Percentiles rank a stretch among this genome's conserved stretches.
These are phyloP conservation scores for Ceratocystis variospora DNA, from an alignment of 2,329 filamentous ascomycete genomes.

Conservation along the genomic window DNA sequence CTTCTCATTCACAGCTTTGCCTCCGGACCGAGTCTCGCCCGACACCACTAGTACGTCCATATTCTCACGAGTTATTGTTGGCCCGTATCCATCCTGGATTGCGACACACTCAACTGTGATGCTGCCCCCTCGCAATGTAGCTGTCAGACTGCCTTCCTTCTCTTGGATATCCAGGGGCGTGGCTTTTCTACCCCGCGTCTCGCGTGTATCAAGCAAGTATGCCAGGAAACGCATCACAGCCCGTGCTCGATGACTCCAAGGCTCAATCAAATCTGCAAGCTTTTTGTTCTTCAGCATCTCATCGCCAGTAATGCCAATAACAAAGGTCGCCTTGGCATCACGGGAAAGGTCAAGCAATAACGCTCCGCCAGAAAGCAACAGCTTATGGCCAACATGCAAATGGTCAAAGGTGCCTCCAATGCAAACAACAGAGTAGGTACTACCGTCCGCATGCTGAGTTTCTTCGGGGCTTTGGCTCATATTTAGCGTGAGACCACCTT, in stretches of 20 bases:
- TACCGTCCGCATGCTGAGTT: background rate
- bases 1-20: conserved; percentile 73
- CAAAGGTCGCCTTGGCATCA: conserved; percentile 39
- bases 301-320: conserved; percentile 80
- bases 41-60: conserved; percentile 78
- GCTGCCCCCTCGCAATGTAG: conserved; percentile 42
- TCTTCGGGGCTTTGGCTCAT: background rate
- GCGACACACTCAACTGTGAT: conserved; percentile 66
- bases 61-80: conserved; percentile 67
- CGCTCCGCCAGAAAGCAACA: conserved; percentile 79
- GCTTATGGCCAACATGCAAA: conserved; percentile 85
- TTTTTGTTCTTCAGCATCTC: conserved; percentile 80
- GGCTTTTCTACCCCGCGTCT: conserved; percentile 8
- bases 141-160: conserved; percentile 23
- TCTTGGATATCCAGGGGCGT: background rate
- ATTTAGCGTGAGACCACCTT: conserved; percentile 32
- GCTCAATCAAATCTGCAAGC: conserved; percentile 64
- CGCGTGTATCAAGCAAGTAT: conserved; percentile 25
- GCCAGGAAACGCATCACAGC: conserved; percentile 57
- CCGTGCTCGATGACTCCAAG: conserved; percentile 61
- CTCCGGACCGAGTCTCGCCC: conserved; percentile 72
- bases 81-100: conserved; percentile 79
- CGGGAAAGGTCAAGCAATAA: conserved; percentile 43
- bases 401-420: conserved; percentile 95
- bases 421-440: conserved; percentile 38